Percentiles rank a stretch among this genome's conserved stretches.
These are phyloP conservation scores for Microcyclospora tardicrescens DNA, from an alignment of 2,329 filamentous ascomycete species.

Conservation along the genomic window DNA sequence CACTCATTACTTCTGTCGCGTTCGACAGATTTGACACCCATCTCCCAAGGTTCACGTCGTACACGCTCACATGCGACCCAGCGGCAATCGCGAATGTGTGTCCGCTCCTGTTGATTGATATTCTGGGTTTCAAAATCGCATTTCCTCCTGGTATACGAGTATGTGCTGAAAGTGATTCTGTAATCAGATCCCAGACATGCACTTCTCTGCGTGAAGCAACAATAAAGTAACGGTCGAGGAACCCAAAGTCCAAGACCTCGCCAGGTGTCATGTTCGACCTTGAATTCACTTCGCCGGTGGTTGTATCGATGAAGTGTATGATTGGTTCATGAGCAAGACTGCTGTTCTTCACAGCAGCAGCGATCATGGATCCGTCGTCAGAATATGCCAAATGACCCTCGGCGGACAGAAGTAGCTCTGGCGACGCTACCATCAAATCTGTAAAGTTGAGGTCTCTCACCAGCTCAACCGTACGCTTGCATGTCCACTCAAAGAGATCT, in stretches of 20 bases:
- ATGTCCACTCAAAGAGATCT: conserved; percentile 62
- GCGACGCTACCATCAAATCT: conserved; percentile 8
- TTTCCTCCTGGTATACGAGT: conserved; percentile 10
- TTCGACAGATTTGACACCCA: too few relatives aligned
- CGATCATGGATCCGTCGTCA: conserved; percentile 72
- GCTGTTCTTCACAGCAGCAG: conserved; percentile 36
- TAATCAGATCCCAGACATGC: conserved; percentile 71
- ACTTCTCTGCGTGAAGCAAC: conserved; percentile 60
- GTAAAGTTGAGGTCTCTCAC: conserved; percentile 17
- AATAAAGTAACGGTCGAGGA: conserved; percentile 62
- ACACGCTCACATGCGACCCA: conserved; percentile 41
- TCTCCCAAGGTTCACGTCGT: conserved; percentile 26
- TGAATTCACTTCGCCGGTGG: conserved; percentile 52
- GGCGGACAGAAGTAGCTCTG: conserved; percentile 27
- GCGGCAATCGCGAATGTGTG: conserved; percentile 29
- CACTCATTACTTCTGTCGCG: conserved; percentile 38
- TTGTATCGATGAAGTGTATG: conserved; percentile 64
- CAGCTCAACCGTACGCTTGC: conserved; percentile 42
- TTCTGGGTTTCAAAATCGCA: conserved; percentile 11
- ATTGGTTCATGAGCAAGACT: conserved; percentile 42
- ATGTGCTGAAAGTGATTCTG: conserved; percentile 47
- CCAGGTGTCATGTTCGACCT: conserved; percentile 41
- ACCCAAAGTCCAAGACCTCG: conserved; percentile 45
- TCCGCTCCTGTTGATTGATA: conserved; percentile 55
- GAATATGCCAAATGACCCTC: conserved; percentile 53